phyloP scores from a whole-genome alignment of 192 early-diverging fungal species.

The Coemansia sp. region DNA sequence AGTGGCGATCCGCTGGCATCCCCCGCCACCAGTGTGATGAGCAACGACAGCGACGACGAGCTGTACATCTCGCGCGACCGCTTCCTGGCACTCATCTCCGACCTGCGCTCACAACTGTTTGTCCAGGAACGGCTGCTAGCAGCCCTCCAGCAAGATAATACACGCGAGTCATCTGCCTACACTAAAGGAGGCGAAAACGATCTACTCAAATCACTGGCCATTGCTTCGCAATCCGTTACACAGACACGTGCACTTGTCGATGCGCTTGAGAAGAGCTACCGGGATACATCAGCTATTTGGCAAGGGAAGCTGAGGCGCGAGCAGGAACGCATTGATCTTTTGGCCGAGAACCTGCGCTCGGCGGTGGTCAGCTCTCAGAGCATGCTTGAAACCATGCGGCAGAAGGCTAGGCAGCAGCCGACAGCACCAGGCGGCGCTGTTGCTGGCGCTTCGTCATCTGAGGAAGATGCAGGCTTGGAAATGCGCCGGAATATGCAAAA shows the following conservation, averaged over 20 bases:
- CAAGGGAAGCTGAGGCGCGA: constrained; percentile 28
- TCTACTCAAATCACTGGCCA: constrained; percentile 18
- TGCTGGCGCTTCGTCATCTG: constrained; percentile 10
- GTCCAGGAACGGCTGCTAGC: constrained; percentile 58
- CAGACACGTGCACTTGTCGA: constrained; percentile 27
- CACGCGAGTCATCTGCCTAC: constrained; percentile 3
- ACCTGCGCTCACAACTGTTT: constrained; percentile 57
- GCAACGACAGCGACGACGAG: constrained; percentile 46
- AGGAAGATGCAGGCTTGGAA: too few species aligned
- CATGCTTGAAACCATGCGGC: constrained; percentile 23
- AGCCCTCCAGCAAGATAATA: constrained; percentile 29
- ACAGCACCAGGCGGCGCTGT: neutral
- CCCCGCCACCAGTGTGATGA: constrained; percentile 28
- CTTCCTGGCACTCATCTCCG: constrained; percentile 49
- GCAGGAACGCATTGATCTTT: constrained; percentile 51
- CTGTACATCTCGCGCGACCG: constrained; percentile 47
- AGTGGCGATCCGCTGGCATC: constrained; percentile 4
- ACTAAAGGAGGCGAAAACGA: too few species aligned
- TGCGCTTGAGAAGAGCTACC: constrained; percentile 22
- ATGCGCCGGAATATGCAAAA: too few species aligned
- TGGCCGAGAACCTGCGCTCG: constrained; percentile 47
- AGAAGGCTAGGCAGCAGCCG: constrained; percentile 13
- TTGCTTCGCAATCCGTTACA: constrained; percentile 24
- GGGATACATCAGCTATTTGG: constrained; percentile 28
- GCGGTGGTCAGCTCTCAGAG: constrained; percentile 46